phyloP scores from a whole-genome alignment of 306 rosid genomes.

The Quercus parvula region DNA sequence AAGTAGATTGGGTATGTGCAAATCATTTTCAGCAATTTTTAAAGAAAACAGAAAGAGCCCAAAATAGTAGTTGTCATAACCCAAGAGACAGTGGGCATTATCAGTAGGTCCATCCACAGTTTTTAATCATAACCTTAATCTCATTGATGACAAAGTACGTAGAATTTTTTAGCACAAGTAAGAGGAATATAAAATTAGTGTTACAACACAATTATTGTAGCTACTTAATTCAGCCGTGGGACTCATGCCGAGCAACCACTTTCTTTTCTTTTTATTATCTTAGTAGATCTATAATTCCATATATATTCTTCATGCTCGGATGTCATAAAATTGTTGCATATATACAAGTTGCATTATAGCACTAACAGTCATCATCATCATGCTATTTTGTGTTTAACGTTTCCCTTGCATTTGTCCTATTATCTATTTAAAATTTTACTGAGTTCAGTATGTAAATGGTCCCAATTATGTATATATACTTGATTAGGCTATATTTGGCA shows the following conservation, averaged over 20 bases:
- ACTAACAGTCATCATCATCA: neutral
- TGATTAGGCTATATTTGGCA: neutral
- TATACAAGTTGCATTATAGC: neutral
- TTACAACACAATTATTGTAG: too few species aligned
- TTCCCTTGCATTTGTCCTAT: neutral
- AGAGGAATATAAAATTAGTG: too few species aligned
- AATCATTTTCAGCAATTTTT: too few species aligned
- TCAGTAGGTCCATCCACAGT: neutral
- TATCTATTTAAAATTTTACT: neutral
- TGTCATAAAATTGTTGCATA: neutral
- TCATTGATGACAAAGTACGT: neutral
- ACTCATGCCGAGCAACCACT: too few species aligned
- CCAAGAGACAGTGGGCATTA: neutral
- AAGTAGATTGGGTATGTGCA: too few species aligned
- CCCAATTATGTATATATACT: too few species aligned
- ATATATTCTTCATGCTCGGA: neutral
- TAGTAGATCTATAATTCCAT: neutral
- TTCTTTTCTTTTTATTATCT: neutral
- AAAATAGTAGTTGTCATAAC: neutral
- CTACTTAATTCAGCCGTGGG: too few species aligned
- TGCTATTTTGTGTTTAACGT: neutral
- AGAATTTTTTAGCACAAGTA: neutral
- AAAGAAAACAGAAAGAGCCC: too few species aligned
- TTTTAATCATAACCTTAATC: neutral
- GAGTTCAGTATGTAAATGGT: too few species aligned